phyloP scores from a whole-genome alignment of 441 rosid species.

The Eruca vesicaria region DNA sequence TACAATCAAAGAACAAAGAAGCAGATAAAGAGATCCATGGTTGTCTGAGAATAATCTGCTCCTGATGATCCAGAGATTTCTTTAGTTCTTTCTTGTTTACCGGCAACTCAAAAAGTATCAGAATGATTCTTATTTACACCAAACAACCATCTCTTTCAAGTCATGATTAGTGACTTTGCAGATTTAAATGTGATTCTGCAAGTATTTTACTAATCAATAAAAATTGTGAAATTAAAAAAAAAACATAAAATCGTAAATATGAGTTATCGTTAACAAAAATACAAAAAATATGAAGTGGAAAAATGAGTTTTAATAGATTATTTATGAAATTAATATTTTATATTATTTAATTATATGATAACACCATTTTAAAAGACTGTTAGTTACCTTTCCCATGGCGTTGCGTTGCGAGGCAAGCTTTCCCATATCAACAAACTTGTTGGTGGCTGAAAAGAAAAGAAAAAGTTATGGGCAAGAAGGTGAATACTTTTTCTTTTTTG shows the following conservation, averaged over 20 bases:
- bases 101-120: constrained; percentile 37
- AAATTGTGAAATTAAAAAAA: too few species aligned
- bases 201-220: too few species aligned
- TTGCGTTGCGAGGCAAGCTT: constrained; percentile 93
- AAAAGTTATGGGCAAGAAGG: neutral
- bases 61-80: constrained; percentile 49
- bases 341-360: too few species aligned
- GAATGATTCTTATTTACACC: constrained; percentile 10
- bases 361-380: too few species aligned
- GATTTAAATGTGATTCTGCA: too few species aligned
- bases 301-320: too few species aligned
- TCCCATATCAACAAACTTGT: constrained; percentile 84
- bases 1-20: constrained; percentile 11
- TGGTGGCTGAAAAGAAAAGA: constrained; percentile 67
- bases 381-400: constrained; percentile 95
- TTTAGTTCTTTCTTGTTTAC: constrained; percentile 93
- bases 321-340: too few species aligned
- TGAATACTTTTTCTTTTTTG: neutral
- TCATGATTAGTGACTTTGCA: too few species aligned
- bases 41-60: constrained; percentile 25
- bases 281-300: too few species aligned
- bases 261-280: too few species aligned
- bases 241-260: too few species aligned
- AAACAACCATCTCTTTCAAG: too few species aligned
- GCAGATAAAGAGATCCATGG: neutral